Evolutionary conservation across 768 basidiomycete species (phyloP), one percentile per base, ranked within the genome.

Genomic region (Suillus sp.): DNA sequence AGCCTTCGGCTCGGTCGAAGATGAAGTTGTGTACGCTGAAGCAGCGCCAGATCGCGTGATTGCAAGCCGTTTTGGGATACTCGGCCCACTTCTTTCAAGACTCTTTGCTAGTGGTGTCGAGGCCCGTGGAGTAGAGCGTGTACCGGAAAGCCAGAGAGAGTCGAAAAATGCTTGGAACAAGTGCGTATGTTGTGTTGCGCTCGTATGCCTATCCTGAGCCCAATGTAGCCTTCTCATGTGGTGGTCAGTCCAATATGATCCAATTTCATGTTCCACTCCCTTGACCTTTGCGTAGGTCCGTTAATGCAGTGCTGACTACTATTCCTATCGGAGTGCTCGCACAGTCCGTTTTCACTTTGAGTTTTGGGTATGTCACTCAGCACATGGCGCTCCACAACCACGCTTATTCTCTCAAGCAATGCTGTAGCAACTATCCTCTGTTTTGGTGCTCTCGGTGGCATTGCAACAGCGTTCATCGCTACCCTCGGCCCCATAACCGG

Each of bases 401-500:
- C 18, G 5, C 18, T 57, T 20, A 57, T 27, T 27, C 42, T 13
- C 32, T 56, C 8, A 55, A 83, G 82, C 10, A 78, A 83, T 55
- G 73, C 79, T 10, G 70, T 82, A 42, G 82, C 80, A 1, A 78
- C 77, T 3, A 84, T 79, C 22, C 60, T 83, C 27, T 77, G 78
- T 67, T 85, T 85, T 63, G 75, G 76, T 38, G 79, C 80, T n/a
- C 71, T 84, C 22, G 83, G 81, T 4, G 74, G 74, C 6, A 62
- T 76, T 5, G 72, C 74, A 14, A 79, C 81, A 0, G 81, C 83
- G 3, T 84, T 84, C 66, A 81, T 86, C 37, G 82, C 85, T 18
- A 84, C 79, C 7, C 73, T 86, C 5, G 85, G 85, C 1, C 84
- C 85, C 0, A 70, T 72, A 66, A 85, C 83, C 3, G 85, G 84